A percentile compares a stretch with the other conserved stretches of the same genome.
These are phyloP conservation scores for Pseudocercospora cruenta DNA, from an alignment of 2,329 filamentous ascomycete species.

Conservation along the genomic window DNA sequence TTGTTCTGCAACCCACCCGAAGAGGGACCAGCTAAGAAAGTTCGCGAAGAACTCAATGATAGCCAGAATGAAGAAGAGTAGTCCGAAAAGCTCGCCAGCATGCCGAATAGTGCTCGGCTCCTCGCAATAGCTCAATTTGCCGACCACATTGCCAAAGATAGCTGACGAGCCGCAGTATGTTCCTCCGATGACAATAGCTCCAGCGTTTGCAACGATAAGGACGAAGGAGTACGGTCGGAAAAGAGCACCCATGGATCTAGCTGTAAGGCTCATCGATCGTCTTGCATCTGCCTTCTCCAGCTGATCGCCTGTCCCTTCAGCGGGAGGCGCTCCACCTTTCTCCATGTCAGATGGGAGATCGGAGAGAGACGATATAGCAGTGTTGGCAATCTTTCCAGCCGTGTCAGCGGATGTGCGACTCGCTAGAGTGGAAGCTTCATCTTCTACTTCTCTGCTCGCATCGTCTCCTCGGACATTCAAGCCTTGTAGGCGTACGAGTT, in stretches of 20 bases:
- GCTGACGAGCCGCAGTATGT: slow-evolving; percentile 62
- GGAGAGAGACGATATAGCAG: background rate
- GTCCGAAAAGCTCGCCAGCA: slow-evolving; percentile 62
- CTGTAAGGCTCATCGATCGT: background rate
- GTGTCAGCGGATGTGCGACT: background rate
- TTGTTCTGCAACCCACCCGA: slow-evolving; percentile 65
- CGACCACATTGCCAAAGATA: slow-evolving; percentile 64
- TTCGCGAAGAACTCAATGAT: slow-evolving; percentile 65
- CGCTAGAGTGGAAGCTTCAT: background rate
- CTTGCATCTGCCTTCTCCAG: background rate
- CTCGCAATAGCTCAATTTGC: slow-evolving; percentile 60
- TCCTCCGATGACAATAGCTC: slow-evolving; percentile 46
- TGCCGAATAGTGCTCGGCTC: slow-evolving; percentile 52
- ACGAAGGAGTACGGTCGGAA: slow-evolving; percentile 18
- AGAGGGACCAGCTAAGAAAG: slow-evolving; percentile 60
- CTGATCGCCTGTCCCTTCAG: no score
- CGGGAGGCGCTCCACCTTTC: no score
- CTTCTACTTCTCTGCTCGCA: background rate
- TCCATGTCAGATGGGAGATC: no score
- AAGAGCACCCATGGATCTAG: background rate
- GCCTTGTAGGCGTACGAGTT: slow-evolving; percentile 46
- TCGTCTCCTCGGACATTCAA: background rate
- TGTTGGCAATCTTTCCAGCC: background rate
- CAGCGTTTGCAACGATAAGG: slow-evolving; percentile 26
- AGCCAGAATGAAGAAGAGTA: slow-evolving; percentile 65